Evolutionary conservation across 805 yeast species (phyloP), one percentile per base, ranked within the genome.

Genomic region (Spathaspora girioi): DNA sequence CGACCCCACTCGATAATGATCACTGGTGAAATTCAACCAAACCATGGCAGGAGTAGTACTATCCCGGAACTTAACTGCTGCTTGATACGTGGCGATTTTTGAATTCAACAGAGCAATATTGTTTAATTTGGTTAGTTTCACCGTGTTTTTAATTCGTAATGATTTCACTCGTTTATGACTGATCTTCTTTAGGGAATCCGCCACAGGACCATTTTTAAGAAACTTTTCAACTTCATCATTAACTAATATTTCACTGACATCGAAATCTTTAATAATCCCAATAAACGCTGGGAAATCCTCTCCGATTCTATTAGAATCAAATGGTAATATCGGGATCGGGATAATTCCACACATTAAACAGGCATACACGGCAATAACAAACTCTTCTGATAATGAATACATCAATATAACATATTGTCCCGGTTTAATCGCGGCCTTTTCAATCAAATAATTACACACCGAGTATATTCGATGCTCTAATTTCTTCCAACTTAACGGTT

Each of bases 341-440:
- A 88, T 77, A 4, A 90, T 51, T 8, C 97, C 97, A 49, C 91
- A 80, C 50, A 86, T 69, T 65, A 93, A 80, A 64, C 98, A 93
- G 0, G 99, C 97, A 66, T 84, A 83, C 1, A 91, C 75, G 1
- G 96, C 89, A 27, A 89, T 82, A 5, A 86, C 81, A 61, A 82
- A 93, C 54, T 94, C 98, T 51, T 92, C 97, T 1, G 91, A 83
- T 45, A 93, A 79, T 0, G 96, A 86, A 64, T 89, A 91, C 85
- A 91, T 85, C 59, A 94, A 70, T 2, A 91, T 76, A 3, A 90
- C 93, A 55, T 77, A 73, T 49, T 87, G 88, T 0, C 96, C 96
- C 2, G 87, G 76, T 49, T 70, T 76, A 44, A 89, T 63, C 2
- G 77, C 72, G 1, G 82, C 78, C 66, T 89, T 92, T 43, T 80